Base-by-base conservation (phyloP, 169 alveolate genomes). In the Babesia divergens region DNA sequence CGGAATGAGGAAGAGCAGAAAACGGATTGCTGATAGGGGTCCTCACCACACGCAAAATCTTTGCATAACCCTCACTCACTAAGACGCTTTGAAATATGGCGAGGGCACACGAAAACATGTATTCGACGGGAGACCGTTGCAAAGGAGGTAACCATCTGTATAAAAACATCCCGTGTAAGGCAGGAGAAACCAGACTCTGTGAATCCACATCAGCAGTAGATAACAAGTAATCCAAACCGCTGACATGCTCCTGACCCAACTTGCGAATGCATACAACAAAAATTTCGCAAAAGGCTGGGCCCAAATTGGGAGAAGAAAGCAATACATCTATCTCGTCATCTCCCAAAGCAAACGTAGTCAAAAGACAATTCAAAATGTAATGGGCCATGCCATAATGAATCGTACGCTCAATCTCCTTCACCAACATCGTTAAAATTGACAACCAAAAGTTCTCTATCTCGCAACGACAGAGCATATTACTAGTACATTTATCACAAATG, bases 1-100 rank as follows among this genome's bases (percentile, higher is more conserved):
- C 91, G 20, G 94, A 89, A 50, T 86, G 91, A 16, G 91, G 91
- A 31, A 84, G 72, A 9, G 77, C 74, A 11, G 79, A 80, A 52
- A 82, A 89, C 16, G 92, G 91, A 35, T 84, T 89, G 43, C 67
- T 75, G 49, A 84, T 42, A 28, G 82, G 53, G 18, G 75, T 69
- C 47, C 56, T 43, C 50, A 74, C 66, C 29, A 69, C 59, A 56
- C 65, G 38, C 46, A 54, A 53, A 29, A 75, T 83, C 40, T 55
- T 32, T 50, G 56, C 40, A 67, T 80, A 35, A 51, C 74, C 64
- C 52, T 43, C 37, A 5, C 65, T 77, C 44, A 44, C 38, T 56
- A 67, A 8, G n/a, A 67, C 69, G 46, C 74, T 64, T 34, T 77
- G 74, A 26, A 77, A 67, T 26, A 50, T 20, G 32, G 43, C 75